Percentiles rank a stretch among this genome's conserved stretches.
Evolutionary conservation across 495 filamentous ascomycete species (phyloP).

Genomic region (Xylaria grammica): DNA sequence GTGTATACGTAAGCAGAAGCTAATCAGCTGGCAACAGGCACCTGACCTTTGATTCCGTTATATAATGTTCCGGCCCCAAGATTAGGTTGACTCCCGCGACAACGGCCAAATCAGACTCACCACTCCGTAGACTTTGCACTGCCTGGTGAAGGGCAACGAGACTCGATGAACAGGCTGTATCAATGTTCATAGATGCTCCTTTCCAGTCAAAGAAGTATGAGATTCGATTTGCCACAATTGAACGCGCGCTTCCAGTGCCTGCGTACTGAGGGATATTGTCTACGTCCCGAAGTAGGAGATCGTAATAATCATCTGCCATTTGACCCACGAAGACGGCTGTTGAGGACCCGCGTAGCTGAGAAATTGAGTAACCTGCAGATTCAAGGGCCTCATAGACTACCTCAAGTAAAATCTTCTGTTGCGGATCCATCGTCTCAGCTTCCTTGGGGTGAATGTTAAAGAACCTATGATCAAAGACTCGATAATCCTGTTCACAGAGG

Average conservation of each 20-base stretch:
- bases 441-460: conserved; percentile 41
- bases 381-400: conserved; percentile 37
- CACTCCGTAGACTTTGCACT: conserved; percentile 52
- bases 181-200: conserved; percentile 60
- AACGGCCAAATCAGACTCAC: conserved; percentile 52
- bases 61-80: conserved; percentile 42
- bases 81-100: conserved; percentile 27
- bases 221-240: conserved; percentile 48
- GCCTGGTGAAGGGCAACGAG: conserved; percentile 57
- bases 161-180: conserved; percentile 64
- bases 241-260: conserved; percentile 44
- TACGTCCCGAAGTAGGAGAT: conserved; percentile 50
- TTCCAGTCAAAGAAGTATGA: conserved; percentile 64
- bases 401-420: conserved; percentile 48
- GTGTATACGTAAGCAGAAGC: no score
- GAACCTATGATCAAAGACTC: conserved; percentile 47
- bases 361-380: conserved; percentile 47
- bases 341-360: conserved; percentile 46
- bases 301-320: conserved; percentile 54
- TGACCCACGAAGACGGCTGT: conserved; percentile 56
- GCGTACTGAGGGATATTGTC: no score
- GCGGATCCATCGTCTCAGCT: conserved; percentile 36
- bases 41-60: no score
- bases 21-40: no score
- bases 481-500: conserved; percentile 43